Evolutionary conservation across 768 basidiomycete species (phyloP), one percentile per base, ranked within the genome.

Genomic region (Termitomyces sp.): DNA sequence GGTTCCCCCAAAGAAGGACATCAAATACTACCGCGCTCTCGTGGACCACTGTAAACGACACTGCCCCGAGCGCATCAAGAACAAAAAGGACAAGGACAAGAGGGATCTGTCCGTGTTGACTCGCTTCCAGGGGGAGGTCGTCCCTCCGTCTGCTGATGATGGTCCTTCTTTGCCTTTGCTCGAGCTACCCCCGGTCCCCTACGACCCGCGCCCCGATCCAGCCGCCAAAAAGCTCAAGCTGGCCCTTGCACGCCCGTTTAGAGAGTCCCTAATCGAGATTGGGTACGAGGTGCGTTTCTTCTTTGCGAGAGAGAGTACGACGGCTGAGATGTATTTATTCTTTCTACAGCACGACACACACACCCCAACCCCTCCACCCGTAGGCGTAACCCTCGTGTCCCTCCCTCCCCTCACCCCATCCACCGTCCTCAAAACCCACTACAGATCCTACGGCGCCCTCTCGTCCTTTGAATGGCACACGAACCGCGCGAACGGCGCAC

Each of bases 401-500:
- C 74, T 96, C 45, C 85, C 87, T 1, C 84, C 86, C 0, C 74
- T 97, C 27, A 88, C 87, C 2, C 82, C 91, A 1, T 81, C 80
- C 42, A 73, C 79, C 34, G 75, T 82, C 38, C 82, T 97, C 53
- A 81, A 84, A 23, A 78, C 82, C 4, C 82, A 88, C 65, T 87
- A 96, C 65, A 66, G 77, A 5, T 59, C 73, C 9, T 77, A 88
- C 65, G 95, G 93, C 1, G 67, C 73, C 16, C 74, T 95, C 56
- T 55, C 73, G 6, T 79, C 84, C 3, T 85, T 92, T 56, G 91
- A 95, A 56, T 80, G 86, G 11, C 89, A 93, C 64, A 82, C 89
- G 57, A 90, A 96, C 71, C 79, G 81, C 56, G 77, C 80, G 50
- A 92, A 85, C n/a, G 95, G 94, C 3, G 86, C 83, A 48, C 82